A percentile compares a stretch with the other conserved stretches of the same genome.
Conservation (phyloP, 2,329 filamentous ascomycete genomes). For the Periconia sp. region DNA sequence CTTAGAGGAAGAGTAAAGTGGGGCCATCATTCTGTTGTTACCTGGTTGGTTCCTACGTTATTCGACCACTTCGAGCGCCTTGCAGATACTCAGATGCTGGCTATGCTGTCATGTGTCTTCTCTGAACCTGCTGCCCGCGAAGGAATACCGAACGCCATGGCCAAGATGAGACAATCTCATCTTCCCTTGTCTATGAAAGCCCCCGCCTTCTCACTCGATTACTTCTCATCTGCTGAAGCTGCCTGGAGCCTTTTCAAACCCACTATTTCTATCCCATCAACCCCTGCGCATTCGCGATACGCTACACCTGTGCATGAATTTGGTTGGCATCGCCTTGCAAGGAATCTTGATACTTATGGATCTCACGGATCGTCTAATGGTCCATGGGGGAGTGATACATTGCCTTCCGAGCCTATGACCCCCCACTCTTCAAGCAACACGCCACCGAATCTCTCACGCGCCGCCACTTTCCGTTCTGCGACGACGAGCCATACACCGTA, state of each 20-base stretch:
- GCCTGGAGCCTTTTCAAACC: slow-evolving; percentile 52
- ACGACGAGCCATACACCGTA: slow-evolving; percentile 48
- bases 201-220: slow-evolving; percentile 55
- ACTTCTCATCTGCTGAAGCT: slow-evolving; percentile 51
- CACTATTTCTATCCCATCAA: slow-evolving; percentile 41
- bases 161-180: slow-evolving; percentile 41
- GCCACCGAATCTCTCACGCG: slow-evolving; percentile 54
- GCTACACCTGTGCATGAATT: slow-evolving; percentile 38
- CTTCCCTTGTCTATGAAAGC: slow-evolving; percentile 51
- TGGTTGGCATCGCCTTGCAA: slow-evolving; percentile 36
- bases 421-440: slow-evolving; percentile 61
- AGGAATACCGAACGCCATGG: slow-evolving; percentile 46
- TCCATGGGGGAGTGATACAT: slow-evolving; percentile 51
- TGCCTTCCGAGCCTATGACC: slow-evolving; percentile 54
- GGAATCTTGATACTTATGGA: slow-evolving; percentile 49
- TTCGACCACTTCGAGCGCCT: slow-evolving; percentile 65
- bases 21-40: slow-evolving; percentile 63
- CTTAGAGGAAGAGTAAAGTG: slow-evolving; percentile 58
- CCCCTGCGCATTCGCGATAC: slow-evolving; percentile 37
- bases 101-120: slow-evolving; percentile 68
- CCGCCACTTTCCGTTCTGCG: slow-evolving; percentile 41
- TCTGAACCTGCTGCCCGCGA: slow-evolving; percentile 54
- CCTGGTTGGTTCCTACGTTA: slow-evolving; percentile 63
- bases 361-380: slow-evolving; percentile 60
- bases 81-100: slow-evolving; percentile 70